Conservation (phyloP, 208 protist genomes). For the Chromosphaera perkinsii region DNA sequence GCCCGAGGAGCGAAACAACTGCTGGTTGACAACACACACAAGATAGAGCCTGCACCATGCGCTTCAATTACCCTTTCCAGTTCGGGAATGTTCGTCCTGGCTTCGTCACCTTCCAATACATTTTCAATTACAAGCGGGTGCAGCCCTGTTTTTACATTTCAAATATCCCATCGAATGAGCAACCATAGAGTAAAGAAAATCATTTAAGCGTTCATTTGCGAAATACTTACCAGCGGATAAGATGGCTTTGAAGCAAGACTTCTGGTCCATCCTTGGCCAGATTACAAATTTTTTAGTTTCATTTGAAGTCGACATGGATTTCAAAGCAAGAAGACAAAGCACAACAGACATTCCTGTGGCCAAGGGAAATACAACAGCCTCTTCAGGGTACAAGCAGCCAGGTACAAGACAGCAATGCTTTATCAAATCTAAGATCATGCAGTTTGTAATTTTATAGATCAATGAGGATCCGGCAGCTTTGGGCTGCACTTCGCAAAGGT, state of each 20-base stretch:
- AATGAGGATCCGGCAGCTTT: slow-evolving; percentile 69
- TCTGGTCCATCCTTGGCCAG: slow-evolving; percentile 67
- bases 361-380: slow-evolving; percentile 42
- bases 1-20: slow-evolving; percentile 94
- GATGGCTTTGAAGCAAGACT: slow-evolving; percentile 67
- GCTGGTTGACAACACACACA: slow-evolving; percentile 89
- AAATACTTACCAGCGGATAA: slow-evolving; percentile 25
- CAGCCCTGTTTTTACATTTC: slow-evolving; percentile 38
- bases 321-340: slow-evolving; percentile 4
- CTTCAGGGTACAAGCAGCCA: neutral
- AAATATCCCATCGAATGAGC: neutral
- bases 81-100: slow-evolving; percentile 34
- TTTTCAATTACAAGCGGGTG: slow-evolving; percentile 44
- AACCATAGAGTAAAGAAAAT: neutral
- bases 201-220: no score
- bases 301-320: neutral
- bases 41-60: neutral
- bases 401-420: slow-evolving; percentile 9
- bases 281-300: slow-evolving; percentile 40
- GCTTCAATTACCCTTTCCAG: neutral
- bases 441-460: slow-evolving; percentile 38
- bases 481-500: slow-evolving; percentile 56
- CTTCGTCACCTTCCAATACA: slow-evolving; percentile 40
- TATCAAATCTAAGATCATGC: slow-evolving; percentile 41
- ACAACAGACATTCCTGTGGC: slow-evolving; percentile 58